Evolutionary conservation across 345 rosid species (phyloP), one percentile per base, ranked within the genome.

Genomic region (Gossypium turneri): DNA sequence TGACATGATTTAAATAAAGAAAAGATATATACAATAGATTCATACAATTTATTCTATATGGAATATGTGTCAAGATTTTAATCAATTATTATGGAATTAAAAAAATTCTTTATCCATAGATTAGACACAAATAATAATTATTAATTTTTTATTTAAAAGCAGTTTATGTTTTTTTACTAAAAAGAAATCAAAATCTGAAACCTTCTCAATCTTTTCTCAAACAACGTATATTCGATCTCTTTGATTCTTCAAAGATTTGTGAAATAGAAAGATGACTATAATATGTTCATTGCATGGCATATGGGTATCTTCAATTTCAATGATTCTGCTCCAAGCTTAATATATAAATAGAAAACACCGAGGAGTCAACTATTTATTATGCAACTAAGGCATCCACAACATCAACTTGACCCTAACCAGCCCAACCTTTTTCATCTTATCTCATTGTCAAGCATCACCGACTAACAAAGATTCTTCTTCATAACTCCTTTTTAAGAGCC

Each of bases 181-280:
- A 58, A 58, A 24, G 9, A 55, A 58, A 58, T 58, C 16, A 22
- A 24, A 58, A 58, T 58, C 62, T 58, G 8, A 58, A 59, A 12
- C 17, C 7, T 59, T 25, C 64, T 59, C 20, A 61, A 61, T 61
- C 19, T 29, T 61, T 61, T 15, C n/a, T 29, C 66, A 15, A 61
- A 29, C 12, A 61, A 29, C 44, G 29, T 61, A 27, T 27, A 61
- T 61, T 82, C 78, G 45, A 29, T 79, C 73, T 20, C 41, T 55
- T 53, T 64, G 76, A 79, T 84, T 81, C 79, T 77, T 60, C 73
- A 69, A 73, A 79, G 81, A 77, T 84, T 81, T 79, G 78, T 1
- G 60, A 56, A 59, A 79, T 38, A 9, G 17, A 43, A 17, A 45
- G 52, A n/a, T 61, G 13, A 68, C 20, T n/a, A 22, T 27, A 72